Evolutionary conservation across 2,329 filamentous ascomycete genomes (phyloP).

Genomic region (Seiridium unicorne): DNA sequence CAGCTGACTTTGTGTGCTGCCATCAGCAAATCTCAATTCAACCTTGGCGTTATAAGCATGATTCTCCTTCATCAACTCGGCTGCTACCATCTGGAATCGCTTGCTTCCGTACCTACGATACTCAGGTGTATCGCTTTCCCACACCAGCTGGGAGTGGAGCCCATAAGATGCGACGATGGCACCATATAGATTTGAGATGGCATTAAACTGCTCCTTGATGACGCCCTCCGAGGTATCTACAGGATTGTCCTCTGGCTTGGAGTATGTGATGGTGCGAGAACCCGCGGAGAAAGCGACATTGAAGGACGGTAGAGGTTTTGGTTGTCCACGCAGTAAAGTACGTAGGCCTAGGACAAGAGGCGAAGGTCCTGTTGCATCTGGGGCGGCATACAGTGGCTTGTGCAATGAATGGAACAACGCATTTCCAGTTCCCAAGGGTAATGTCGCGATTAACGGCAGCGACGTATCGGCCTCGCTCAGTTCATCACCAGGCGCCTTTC

Average conservation of each 20-base stretch:
- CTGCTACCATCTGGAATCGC: constrained; percentile 82
- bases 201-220: constrained; percentile 26
- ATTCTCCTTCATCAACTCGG: constrained; percentile 62
- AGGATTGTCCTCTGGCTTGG: constrained; percentile 2
- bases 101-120: constrained; percentile 75
- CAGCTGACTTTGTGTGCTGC: constrained; percentile 16
- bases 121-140: constrained; percentile 82
- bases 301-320: constrained; percentile 61
- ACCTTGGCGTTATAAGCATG: constrained; percentile 50
- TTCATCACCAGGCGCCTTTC: constrained; percentile 26
- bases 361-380: constrained; percentile 25
- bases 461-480: neutral
- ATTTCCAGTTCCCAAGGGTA: constrained; percentile 66
- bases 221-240: neutral
- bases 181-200: constrained; percentile 55
- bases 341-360: constrained; percentile 50
- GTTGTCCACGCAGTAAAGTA: constrained; percentile 57
- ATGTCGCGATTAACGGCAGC: constrained; percentile 46
- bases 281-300: constrained; percentile 59
- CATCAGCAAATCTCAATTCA: constrained; percentile 21
- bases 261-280: constrained; percentile 44
- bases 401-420: constrained; percentile 63
- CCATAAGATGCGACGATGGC: constrained; percentile 89
- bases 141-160: constrained; percentile 84
- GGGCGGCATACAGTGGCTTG: constrained; percentile 50